phyloP scores from a whole-genome alignment of 2,329 filamentous ascomycete genomes.

The Cladosporium oxysporum region DNA sequence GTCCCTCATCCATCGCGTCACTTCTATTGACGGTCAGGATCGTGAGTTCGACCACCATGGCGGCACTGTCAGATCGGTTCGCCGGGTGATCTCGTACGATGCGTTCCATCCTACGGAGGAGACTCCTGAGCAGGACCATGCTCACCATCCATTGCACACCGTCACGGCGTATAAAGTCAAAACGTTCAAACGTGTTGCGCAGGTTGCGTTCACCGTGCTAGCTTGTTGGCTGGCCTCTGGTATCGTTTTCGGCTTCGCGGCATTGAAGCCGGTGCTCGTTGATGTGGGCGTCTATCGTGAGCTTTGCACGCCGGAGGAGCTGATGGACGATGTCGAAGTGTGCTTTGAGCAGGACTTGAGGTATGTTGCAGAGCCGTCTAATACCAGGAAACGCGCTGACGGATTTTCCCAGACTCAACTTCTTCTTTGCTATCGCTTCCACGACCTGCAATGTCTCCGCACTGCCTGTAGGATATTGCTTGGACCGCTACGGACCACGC shows the following conservation, averaged over 20 bases:
- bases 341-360: slow-evolving; percentile 61
- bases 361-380: slow-evolving; percentile 21
- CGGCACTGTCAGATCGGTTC: slow-evolving; percentile 36
- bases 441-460: slow-evolving; percentile 86
- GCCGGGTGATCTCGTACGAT: slow-evolving; percentile 51
- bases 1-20: slow-evolving; percentile 56
- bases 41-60: slow-evolving; percentile 38
- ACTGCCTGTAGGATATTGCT: slow-evolving; percentile 78
- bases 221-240: slow-evolving; percentile 78
- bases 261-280: slow-evolving; percentile 78
- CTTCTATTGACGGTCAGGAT: slow-evolving; percentile 52
- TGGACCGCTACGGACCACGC: slow-evolving; percentile 79
- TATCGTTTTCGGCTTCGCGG: slow-evolving; percentile 80
- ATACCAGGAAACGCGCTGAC: neutral
- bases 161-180: slow-evolving; percentile 54
- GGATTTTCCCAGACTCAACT: slow-evolving; percentile 59
- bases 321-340: slow-evolving; percentile 50
- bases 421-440: slow-evolving; percentile 90
- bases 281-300: slow-evolving; percentile 70
- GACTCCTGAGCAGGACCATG: slow-evolving; percentile 17
- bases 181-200: slow-evolving; percentile 49
- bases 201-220: slow-evolving; percentile 66
- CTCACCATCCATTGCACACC: slow-evolving; percentile 38
- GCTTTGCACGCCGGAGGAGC: slow-evolving; percentile 58
- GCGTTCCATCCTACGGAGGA: slow-evolving; percentile 29